Evolutionary conservation across 441 rosid genomes (phyloP).

Genomic region (Erysimum cheiri): DNA sequence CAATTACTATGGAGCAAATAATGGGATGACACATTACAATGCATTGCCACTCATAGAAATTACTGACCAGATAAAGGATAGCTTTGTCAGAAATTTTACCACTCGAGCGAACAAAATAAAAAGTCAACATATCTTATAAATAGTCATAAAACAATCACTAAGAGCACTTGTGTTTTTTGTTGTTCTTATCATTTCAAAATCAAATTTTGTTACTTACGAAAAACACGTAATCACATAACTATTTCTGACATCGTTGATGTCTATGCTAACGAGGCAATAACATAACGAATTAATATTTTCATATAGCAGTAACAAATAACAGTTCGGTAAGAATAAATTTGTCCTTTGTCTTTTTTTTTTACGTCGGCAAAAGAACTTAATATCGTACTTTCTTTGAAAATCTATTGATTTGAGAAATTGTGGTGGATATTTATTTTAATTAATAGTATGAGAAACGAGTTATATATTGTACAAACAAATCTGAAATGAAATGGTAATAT

Average conservation of each 20-base stretch:
- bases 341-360: neutral
- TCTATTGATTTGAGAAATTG: neutral
- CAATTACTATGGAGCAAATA: neutral
- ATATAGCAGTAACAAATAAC: neutral
- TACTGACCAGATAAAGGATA: neutral
- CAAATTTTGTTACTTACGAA: neutral
- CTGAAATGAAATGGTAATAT: slow-evolving; percentile 26
- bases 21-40: neutral
- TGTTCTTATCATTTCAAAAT: neutral
- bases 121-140: neutral
- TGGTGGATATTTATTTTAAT: neutral
- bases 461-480: slow-evolving; percentile 31
- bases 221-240: neutral
- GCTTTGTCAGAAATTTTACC: neutral
- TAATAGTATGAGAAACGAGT: neutral
- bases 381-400: neutral
- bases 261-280: neutral
- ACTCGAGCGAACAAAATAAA: neutral
- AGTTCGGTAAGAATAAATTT: neutral
- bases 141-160: neutral
- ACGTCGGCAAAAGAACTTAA: slow-evolving; percentile 15
- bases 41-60: neutral
- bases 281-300: too few relatives aligned
- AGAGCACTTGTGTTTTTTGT: neutral
- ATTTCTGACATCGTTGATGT: neutral